These are phyloP conservation scores for Inga laurina DNA, from an alignment of 306 rosid species.

Conservation along the genomic window DNA sequence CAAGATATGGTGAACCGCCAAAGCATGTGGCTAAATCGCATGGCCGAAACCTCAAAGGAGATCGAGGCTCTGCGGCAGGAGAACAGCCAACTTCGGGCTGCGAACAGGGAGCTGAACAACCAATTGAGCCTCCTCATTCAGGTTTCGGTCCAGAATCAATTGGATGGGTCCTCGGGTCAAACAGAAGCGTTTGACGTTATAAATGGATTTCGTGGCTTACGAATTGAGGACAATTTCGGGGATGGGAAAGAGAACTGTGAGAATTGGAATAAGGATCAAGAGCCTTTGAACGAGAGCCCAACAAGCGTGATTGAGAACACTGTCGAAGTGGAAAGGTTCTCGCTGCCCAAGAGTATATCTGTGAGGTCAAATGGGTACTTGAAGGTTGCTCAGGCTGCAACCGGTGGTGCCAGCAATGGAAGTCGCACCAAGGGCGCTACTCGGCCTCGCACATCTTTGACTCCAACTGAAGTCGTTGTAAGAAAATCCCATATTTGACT, in stretches of 20 bases:
- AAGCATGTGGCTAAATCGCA: constrained; percentile 70
- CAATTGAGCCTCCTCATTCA: constrained; percentile 65
- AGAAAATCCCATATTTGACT: constrained; percentile 26
- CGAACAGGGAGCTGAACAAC: constrained; percentile 72
- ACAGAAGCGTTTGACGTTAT: constrained; percentile 39
- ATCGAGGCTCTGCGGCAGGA: constrained; percentile 70
- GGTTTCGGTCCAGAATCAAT: constrained; percentile 48
- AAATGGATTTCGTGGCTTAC: constrained; percentile 42
- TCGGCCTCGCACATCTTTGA: constrained; percentile 51
- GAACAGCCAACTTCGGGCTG: constrained; percentile 65
- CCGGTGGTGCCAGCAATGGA: constrained; percentile 36
- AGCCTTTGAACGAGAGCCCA: constrained; percentile 59
- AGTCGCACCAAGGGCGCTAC: constrained; percentile 52
- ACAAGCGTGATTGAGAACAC: constrained; percentile 60
- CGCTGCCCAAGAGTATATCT: constrained; percentile 92
- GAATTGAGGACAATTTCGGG: constrained; percentile 28
- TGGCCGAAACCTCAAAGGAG: constrained; percentile 66
- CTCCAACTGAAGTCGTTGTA: constrained; percentile 58
- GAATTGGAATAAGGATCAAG: constrained; percentile 48
- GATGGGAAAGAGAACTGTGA: constrained; percentile 44
- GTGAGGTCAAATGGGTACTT: constrained; percentile 84
- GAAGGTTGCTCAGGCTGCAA: constrained; percentile 52
- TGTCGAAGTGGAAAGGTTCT: constrained; percentile 59
- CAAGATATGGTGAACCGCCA: constrained; percentile 93
- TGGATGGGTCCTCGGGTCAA: constrained; percentile 39